These are phyloP conservation scores for Aphanomyces euteiches DNA, from an alignment of 352 stramenopile species.

Conservation along the genomic window DNA sequence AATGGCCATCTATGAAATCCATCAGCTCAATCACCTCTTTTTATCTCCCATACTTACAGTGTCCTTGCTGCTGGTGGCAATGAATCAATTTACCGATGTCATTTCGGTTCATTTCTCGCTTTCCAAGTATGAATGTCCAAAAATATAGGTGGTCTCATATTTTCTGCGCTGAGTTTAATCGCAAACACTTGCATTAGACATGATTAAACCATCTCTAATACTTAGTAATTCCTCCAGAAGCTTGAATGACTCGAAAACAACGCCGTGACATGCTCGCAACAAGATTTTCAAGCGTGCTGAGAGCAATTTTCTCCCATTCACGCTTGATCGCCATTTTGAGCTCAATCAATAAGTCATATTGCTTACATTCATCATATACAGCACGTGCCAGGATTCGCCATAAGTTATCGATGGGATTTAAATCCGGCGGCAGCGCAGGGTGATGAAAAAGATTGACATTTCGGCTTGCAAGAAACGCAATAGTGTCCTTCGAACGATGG, in stretches of 20 bases:
- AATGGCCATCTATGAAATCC: too few species aligned
- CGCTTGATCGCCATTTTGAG: constrained; percentile 1
- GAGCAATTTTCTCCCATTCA: not conserved
- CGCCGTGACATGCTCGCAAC: constrained; percentile 1
- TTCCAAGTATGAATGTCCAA: too few species aligned
- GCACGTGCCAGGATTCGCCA: not conserved
- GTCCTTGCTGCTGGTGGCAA: too few species aligned
- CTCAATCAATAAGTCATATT: not conserved
- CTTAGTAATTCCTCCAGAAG: not conserved
- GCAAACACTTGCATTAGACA: constrained; percentile 3
- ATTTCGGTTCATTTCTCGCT: too few species aligned
- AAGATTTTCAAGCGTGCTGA: not conserved
- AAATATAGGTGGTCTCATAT: too few species aligned
- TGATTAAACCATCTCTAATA: not conserved
- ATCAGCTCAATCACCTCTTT: too few species aligned
- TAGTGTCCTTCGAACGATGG: not conserved
- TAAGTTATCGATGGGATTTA: not conserved
- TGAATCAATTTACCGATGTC: too few species aligned
- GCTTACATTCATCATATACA: not conserved
- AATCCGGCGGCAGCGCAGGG: not conserved
- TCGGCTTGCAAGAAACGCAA: not conserved
- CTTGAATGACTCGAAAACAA: too few species aligned
- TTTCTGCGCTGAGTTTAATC: too few species aligned
- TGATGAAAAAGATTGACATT: not conserved
- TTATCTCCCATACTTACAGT: too few species aligned